These are phyloP conservation scores for Thelephora aurantiotincta DNA, from an alignment of 768 basidiomycete species.

Conservation along the genomic window DNA sequence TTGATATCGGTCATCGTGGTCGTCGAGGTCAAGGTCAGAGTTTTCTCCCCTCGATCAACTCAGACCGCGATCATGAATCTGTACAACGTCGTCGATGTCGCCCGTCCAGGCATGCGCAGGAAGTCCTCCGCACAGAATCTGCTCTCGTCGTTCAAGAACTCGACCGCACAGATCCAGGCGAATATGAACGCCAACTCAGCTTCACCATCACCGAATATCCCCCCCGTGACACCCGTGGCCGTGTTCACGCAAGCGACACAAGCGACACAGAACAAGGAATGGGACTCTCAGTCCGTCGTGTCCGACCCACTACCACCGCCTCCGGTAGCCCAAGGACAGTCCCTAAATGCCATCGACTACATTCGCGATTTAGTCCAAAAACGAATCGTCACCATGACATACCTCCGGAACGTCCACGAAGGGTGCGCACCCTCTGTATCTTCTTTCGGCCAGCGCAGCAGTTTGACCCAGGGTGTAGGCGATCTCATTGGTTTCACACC, in stretches of 20 bases:
- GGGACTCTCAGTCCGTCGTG: slow-evolving; percentile 51
- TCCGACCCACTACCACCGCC: not conserved
- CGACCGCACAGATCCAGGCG: not conserved
- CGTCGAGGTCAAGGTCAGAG: slow-evolving; percentile 7
- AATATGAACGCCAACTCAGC: slow-evolving; percentile 1
- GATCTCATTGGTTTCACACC: slow-evolving; percentile 82
- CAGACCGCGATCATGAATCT: slow-evolving; percentile 10
- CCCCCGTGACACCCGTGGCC: slow-evolving; percentile 9
- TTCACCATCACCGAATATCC: slow-evolving; percentile 6
- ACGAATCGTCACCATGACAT: slow-evolving; percentile 73
- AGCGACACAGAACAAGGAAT: slow-evolving; percentile 36
- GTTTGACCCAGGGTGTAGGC: slow-evolving; percentile 25
- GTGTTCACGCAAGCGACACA: slow-evolving; percentile 9
- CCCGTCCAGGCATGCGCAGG: slow-evolving; percentile 52
- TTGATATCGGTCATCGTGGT: slow-evolving; percentile 55
- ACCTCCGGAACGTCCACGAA: slow-evolving; percentile 74
- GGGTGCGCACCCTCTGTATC: slow-evolving; percentile 37
- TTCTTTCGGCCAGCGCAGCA: not conserved
- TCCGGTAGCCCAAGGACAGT: slow-evolving; percentile 37
- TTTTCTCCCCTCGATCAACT: not conserved
- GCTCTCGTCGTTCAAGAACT: slow-evolving; percentile 54
- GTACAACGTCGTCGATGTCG: slow-evolving; percentile 12
- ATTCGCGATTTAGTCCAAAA: slow-evolving; percentile 72
- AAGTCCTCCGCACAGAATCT: slow-evolving; percentile 82
- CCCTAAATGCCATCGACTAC: slow-evolving; percentile 40